phyloP scores from a whole-genome alignment of 495 filamentous ascomycete genomes.

The Opeltia flavorubescens region DNA sequence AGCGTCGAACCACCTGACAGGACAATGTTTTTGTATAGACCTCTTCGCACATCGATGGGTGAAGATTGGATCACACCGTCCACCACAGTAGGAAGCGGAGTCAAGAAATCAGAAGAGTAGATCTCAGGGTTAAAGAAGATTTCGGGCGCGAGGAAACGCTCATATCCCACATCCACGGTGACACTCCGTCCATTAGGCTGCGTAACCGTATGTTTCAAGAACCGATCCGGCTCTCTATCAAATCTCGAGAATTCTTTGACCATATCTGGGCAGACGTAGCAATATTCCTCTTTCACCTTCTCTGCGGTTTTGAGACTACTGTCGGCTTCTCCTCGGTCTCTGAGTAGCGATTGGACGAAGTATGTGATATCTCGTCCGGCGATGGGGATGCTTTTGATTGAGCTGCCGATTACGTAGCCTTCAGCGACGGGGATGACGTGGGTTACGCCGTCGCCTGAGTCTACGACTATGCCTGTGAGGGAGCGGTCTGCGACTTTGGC shows the following conservation, averaged over 20 bases:
- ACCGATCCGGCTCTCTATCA: constrained; percentile 80
- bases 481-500: constrained; percentile 94
- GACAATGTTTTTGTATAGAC: constrained; percentile 99
- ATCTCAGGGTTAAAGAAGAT: constrained; percentile 99
- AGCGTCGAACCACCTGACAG: constrained; percentile 91
- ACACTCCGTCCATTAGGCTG: constrained; percentile 78
- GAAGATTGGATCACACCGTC: constrained; percentile 94
- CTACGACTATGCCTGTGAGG: constrained; percentile 94
- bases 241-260: constrained; percentile 93
- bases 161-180: constrained; percentile 87
- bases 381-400: constrained; percentile 97
- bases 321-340: constrained; percentile 92
- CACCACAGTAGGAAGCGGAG: constrained; percentile 82
- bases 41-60: constrained; percentile 91
- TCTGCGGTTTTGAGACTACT: constrained; percentile 95
- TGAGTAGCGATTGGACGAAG: constrained; percentile 89
- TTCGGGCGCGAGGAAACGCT: constrained; percentile 93
- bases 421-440: constrained; percentile 98
- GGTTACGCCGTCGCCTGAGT: constrained; percentile 94
- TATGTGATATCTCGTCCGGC: constrained; percentile 96
- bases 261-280: constrained; percentile 95
- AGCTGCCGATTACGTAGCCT: constrained; percentile 96
- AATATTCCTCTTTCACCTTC: constrained; percentile 94
- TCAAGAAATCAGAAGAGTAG: constrained; percentile 95
- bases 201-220: constrained; percentile 74